Conservation (phyloP, 371 early-diverging fungal species). For the Mortierella sp. region DNA sequence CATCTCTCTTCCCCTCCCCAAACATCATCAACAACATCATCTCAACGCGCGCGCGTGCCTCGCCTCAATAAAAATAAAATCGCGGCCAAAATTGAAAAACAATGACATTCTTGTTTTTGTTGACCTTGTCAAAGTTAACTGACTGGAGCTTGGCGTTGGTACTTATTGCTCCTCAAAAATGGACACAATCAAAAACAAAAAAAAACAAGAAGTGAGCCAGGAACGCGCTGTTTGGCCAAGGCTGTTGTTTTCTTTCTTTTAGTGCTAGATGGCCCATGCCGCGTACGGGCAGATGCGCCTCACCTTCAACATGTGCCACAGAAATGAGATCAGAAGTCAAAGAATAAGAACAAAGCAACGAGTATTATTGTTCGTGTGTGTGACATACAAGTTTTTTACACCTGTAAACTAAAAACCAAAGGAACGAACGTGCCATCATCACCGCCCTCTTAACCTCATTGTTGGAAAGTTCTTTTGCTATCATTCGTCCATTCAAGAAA, state of each 20-base stretch:
- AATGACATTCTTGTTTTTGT: background rate
- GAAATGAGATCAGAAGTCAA: background rate
- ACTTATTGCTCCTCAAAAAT: background rate
- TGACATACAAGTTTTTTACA: constrained; percentile 2
- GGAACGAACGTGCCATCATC: background rate
- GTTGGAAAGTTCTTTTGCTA: background rate
- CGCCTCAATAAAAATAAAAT: background rate
- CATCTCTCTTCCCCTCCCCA: background rate
- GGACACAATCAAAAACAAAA: too few relatives aligned
- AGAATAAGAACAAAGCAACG: background rate
- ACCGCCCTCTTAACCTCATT: background rate
- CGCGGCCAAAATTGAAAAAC: background rate
- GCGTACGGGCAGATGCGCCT: background rate
- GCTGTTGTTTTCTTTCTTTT: background rate
- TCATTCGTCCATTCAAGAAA: background rate
- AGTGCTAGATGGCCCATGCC: background rate
- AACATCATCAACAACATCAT: background rate
- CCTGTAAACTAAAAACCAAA: background rate
- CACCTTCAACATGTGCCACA: background rate
- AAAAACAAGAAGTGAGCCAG: background rate
- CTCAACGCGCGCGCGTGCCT: background rate
- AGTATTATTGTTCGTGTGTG: background rate
- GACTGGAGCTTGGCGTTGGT: background rate
- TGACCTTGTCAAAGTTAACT: background rate
- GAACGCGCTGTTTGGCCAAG: background rate